Conservation (phyloP, 1,284 basidiomycete genomes). For the Hymenochaete sp. region DNA sequence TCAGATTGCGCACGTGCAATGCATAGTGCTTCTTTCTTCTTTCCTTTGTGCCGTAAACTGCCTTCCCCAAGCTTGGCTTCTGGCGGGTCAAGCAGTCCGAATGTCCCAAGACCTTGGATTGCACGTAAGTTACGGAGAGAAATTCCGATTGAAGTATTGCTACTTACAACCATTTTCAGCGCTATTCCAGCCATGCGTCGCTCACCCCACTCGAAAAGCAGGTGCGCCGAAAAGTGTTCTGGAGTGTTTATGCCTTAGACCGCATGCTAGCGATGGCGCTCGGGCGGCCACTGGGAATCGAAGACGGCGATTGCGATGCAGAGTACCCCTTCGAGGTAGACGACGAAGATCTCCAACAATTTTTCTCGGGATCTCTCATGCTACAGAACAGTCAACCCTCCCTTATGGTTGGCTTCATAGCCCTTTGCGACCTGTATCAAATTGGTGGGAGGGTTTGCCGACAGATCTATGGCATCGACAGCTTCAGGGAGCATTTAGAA, state of each 20-base stretch:
- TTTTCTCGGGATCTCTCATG: constrained; percentile 54
- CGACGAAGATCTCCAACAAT: constrained; percentile 65
- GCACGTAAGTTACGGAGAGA: constrained; percentile 51
- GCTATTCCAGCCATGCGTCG: constrained; percentile 66
- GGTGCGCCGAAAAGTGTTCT: constrained; percentile 82
- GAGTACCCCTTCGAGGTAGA: constrained; percentile 75
- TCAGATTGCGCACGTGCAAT: constrained; percentile 80
- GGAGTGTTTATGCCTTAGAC: constrained; percentile 82
- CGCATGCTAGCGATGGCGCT: constrained; percentile 84
- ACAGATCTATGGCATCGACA: constrained; percentile 71
- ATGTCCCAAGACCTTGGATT: constrained; percentile 83
- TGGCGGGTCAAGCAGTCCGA: constrained; percentile 80
- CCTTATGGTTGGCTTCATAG: constrained; percentile 73
- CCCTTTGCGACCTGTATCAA: constrained; percentile 69
- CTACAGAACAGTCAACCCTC: constrained; percentile 44
- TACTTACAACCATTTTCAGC: constrained; percentile 35
- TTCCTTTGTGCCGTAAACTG: constrained; percentile 87
- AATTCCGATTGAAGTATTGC: constrained; percentile 1
- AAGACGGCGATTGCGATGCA: constrained; percentile 75
- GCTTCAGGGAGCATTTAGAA: constrained; percentile 63
- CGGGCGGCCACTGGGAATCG: constrained; percentile 71
- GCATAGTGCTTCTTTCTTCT: constrained; percentile 77
- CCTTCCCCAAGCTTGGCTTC: constrained; percentile 83
- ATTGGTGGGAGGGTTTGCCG: constrained; percentile 77
- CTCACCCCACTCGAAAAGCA: constrained; percentile 75